Conservation (phyloP, 2,329 filamentous ascomycete genomes). For the Lachnum nothofagi region DNA sequence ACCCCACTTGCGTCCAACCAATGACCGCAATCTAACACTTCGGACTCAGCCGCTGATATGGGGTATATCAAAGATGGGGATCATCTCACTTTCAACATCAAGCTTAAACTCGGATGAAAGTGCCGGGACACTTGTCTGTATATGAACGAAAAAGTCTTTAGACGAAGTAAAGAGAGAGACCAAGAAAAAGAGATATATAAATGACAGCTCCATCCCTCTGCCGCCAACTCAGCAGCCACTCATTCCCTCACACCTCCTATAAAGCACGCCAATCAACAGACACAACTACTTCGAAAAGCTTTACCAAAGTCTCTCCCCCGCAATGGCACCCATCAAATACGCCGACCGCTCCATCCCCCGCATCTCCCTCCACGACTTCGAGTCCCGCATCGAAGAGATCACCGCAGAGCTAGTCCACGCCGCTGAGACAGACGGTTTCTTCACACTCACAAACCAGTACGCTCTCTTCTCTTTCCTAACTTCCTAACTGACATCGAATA, state of each 20-base stretch:
- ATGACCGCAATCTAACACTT: neutral
- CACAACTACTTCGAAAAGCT: neutral
- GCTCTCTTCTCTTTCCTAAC: too few relatives aligned
- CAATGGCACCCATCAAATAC: constrained; percentile 24
- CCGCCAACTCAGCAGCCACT: constrained; percentile 1
- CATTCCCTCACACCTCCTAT: neutral
- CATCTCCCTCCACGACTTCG: constrained; percentile 26
- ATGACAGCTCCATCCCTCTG: constrained; percentile 2
- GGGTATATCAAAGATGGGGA: constrained; percentile 5
- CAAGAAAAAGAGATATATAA: neutral
- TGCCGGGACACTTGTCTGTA: neutral
- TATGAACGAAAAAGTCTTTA: neutral
- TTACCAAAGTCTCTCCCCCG: neutral
- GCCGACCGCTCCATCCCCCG: constrained; percentile 20
- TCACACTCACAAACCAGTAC: constrained; percentile 51
- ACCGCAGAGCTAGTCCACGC: constrained; percentile 47
- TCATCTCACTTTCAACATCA: neutral
- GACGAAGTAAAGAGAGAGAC: neutral
- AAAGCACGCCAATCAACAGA: neutral
- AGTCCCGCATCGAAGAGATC: constrained; percentile 49
- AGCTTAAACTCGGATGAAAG: neutral
- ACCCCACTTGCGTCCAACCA: constrained; percentile 1
- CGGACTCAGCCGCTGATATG: constrained; percentile 8
- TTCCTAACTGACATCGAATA: too few relatives aligned
- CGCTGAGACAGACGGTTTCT: constrained; percentile 56